Percentiles rank a stretch among this genome's conserved stretches.
Evolutionary conservation across 352 stramenopile species (phyloP).

Genomic region (Thalassiosira ordinaria): DNA sequence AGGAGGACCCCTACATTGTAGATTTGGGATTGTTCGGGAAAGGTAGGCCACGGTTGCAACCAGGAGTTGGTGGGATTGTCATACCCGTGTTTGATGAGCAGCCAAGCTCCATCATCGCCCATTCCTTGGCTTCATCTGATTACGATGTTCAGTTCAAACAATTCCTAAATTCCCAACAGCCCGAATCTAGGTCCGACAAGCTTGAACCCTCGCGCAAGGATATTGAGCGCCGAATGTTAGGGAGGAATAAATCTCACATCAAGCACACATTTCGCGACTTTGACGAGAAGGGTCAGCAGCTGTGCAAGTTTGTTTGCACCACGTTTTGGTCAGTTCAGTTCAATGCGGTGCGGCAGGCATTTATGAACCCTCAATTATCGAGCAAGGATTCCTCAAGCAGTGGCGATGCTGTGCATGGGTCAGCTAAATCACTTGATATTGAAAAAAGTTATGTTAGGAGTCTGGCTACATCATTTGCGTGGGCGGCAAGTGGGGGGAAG

Average conservation of each 20-base stretch:
- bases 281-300: conserved; percentile 84
- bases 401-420: conserved; percentile 57
- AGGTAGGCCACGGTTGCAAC: conserved; percentile 90
- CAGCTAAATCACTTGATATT: conserved; percentile 63
- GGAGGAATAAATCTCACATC: conserved; percentile 86
- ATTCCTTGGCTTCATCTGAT: conserved; percentile 92
- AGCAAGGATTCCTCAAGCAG: conserved; percentile 73
- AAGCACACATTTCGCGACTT: conserved; percentile 88
- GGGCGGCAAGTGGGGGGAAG: conserved; percentile 96
- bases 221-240: conserved; percentile 84
- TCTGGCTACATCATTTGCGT: conserved; percentile 84
- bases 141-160: conserved; percentile 85
- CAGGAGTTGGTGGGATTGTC: conserved; percentile 89
- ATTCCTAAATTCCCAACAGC: conserved; percentile 53
- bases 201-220: conserved; percentile 61
- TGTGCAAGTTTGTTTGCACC: conserved; percentile 89
- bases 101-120: conserved; percentile 93
- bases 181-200: conserved; percentile 55
- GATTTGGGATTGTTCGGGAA: conserved; percentile 90
- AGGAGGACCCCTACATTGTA: conserved; percentile 89
- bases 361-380: conserved; percentile 66
- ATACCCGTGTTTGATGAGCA: conserved; percentile 93
- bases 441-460: conserved; percentile 83
- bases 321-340: conserved; percentile 90
- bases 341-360: conserved; percentile 86